These are phyloP conservation scores for Ganoderma meredithae DNA, from an alignment of 1,284 basidiomycete species.

Conservation along the genomic window DNA sequence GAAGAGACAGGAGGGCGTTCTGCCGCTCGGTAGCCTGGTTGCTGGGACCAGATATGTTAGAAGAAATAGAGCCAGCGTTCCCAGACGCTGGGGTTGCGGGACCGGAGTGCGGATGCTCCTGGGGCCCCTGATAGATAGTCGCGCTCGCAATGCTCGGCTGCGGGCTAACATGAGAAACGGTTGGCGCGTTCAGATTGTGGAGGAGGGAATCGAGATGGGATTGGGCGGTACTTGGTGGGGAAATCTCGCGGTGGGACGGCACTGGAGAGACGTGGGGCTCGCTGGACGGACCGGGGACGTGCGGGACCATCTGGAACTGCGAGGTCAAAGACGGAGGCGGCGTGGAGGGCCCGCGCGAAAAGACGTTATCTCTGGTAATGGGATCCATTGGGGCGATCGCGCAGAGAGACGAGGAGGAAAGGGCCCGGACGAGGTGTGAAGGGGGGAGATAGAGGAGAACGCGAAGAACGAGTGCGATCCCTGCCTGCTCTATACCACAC, in stretches of 20 bases:
- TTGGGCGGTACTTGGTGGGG: conserved; percentile 46
- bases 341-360: conserved; percentile 65
- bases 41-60: conserved; percentile 49
- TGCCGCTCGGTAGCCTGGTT: conserved; percentile 66
- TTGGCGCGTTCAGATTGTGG: conserved; percentile 53
- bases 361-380: conserved; percentile 56
- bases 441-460: conserved; percentile 38
- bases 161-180: conserved; percentile 43
- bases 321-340: conserved; percentile 51
- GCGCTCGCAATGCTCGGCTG: conserved; percentile 44
- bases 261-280: conserved; percentile 45
- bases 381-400: conserved; percentile 43
- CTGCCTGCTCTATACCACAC: conserved; percentile 21
- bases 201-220: conserved; percentile 67
- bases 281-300: conserved; percentile 31
- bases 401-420: conserved; percentile 29
- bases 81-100: conserved; percentile 61
- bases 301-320: conserved; percentile 41
- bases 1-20: conserved; percentile 73
- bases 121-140: conserved; percentile 44
- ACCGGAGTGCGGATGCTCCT: conserved; percentile 53
- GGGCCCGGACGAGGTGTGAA: conserved; percentile 30
- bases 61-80: conserved; percentile 56
- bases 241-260: conserved; percentile 44
- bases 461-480: conserved; percentile 33